Evolutionary conservation across 805 yeast genomes (phyloP).

Genomic region (Metschnikowia reukaufii): DNA sequence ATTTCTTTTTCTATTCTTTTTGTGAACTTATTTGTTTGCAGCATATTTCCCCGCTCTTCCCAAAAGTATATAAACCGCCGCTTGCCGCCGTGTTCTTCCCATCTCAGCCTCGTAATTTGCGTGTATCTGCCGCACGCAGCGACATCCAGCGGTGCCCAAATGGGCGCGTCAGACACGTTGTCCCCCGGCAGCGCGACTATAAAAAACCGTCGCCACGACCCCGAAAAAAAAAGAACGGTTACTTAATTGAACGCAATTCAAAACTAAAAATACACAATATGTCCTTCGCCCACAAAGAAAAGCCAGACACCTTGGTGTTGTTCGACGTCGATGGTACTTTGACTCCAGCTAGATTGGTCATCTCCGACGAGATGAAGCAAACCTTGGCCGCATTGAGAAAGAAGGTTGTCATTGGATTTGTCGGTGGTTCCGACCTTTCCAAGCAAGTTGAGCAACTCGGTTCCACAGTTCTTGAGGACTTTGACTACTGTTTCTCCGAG

Average conservation of each 20-base stretch:
- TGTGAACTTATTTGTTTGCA: no score
- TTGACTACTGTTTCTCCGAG: slow-evolving; percentile 96
- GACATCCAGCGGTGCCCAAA: slow-evolving; percentile 9
- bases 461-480: slow-evolving; percentile 65
- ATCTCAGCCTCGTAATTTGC: slow-evolving; percentile 4
- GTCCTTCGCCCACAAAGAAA: slow-evolving; percentile 73
- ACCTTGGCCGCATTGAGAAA: slow-evolving; percentile 74
- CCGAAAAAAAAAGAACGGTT: not conserved
- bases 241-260: not conserved
- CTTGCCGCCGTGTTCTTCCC: not conserved
- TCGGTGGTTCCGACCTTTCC: slow-evolving; percentile 93
- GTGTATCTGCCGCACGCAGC: slow-evolving; percentile 5
- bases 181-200: slow-evolving; percentile 7
- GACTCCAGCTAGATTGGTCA: slow-evolving; percentile 89
- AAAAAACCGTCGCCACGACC: slow-evolving; percentile 3
- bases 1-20: no score
- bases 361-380: slow-evolving; percentile 75
- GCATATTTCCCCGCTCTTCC: slow-evolving; percentile 6
- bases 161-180: slow-evolving; percentile 12
- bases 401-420: slow-evolving; percentile 94
- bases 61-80: not conserved
- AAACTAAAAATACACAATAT: slow-evolving; percentile 20
- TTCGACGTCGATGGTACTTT: slow-evolving; percentile 98
- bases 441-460: slow-evolving; percentile 98
- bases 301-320: slow-evolving; percentile 83